Evolutionary conservation across 2,329 filamentous ascomycete genomes (phyloP).

Genomic region (Sporothrix brunneoviolacea): DNA sequence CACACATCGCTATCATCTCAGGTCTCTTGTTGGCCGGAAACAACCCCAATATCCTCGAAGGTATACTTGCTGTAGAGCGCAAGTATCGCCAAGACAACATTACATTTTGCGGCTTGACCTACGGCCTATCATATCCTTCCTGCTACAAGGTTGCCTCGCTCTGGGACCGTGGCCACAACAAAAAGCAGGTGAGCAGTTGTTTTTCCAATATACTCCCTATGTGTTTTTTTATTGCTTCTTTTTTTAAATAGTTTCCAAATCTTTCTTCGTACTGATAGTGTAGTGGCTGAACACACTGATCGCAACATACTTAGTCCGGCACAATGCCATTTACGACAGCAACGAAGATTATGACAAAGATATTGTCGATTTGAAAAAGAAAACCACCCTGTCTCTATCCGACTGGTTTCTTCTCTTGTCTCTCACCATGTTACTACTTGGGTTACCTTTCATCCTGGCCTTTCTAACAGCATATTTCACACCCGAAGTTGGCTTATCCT

Average conservation of each 20-base stretch:
- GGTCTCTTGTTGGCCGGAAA: constrained; percentile 24
- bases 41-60: constrained; percentile 25
- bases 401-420: constrained; percentile 20
- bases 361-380: constrained; percentile 15
- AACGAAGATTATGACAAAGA: constrained; percentile 12
- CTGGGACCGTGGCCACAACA: constrained; percentile 23
- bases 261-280: background rate
- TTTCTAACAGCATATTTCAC: constrained; percentile 22
- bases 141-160: constrained; percentile 24
- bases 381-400: constrained; percentile 11
- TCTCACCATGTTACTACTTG: constrained; percentile 18
- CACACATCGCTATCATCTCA: constrained; percentile 24
- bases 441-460: constrained; percentile 19
- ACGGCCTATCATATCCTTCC: constrained; percentile 21
- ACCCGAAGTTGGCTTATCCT: constrained; percentile 21
- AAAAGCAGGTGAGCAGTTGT: constrained; percentile 14
- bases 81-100: constrained; percentile 13
- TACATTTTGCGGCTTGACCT: constrained; percentile 16
- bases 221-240: background rate
- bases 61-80: constrained; percentile 19
- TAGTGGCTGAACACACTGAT: constrained; percentile 21
- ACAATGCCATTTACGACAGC: constrained; percentile 1
- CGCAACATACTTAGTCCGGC: constrained; percentile 11
- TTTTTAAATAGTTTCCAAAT: background rate
- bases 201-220: background rate